Evolutionary conservation across 345 rosid genomes (phyloP).

Genomic region (Populus pruinosa): DNA sequence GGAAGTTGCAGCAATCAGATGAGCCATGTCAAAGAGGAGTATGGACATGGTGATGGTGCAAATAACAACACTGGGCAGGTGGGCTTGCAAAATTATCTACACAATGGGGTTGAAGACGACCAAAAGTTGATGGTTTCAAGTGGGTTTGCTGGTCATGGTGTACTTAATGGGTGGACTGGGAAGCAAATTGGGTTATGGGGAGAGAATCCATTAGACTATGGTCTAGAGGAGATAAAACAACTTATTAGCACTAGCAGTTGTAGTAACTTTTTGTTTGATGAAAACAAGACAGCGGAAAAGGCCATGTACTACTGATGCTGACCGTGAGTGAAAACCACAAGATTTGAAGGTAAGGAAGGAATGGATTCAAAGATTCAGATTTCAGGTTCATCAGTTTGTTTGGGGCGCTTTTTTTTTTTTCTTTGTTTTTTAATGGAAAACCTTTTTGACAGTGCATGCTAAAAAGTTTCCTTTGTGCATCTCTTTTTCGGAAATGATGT

Average conservation of each 20-base stretch:
- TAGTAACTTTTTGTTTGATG: slow-evolving; percentile 52
- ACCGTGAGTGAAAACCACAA: slow-evolving; percentile 29
- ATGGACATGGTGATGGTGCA: slow-evolving; percentile 10
- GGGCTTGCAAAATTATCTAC: slow-evolving; percentile 18
- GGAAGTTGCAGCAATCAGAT: slow-evolving; percentile 48
- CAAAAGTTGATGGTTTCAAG: slow-evolving; percentile 22
- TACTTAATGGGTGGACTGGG: slow-evolving; percentile 3
- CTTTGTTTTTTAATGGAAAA: no score
- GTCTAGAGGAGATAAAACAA: slow-evolving; percentile 77
- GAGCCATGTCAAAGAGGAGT: slow-evolving; percentile 31
- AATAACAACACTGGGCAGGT: slow-evolving; percentile 13
- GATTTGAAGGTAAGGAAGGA: slow-evolving; percentile 12
- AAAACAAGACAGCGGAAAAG: slow-evolving; percentile 51
- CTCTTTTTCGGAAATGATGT: slow-evolving; percentile 20
- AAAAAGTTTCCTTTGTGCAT: slow-evolving; percentile 14
- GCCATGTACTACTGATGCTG: slow-evolving; percentile 50
- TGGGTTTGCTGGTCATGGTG: neutral
- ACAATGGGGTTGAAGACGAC: slow-evolving; percentile 24
- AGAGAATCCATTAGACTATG: slow-evolving; percentile 44
- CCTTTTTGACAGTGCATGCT: slow-evolving; percentile 15
- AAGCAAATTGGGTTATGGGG: slow-evolving; percentile 25
- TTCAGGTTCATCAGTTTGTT: slow-evolving; percentile 9
- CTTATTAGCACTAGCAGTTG: slow-evolving; percentile 45
- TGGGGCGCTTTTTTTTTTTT: neutral
- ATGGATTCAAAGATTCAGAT: slow-evolving; percentile 20